Percentiles rank a stretch among this genome's conserved stretches.
phyloP scores from a whole-genome alignment of 2,329 filamentous ascomycete genomes.

The Fusarium sp. region DNA sequence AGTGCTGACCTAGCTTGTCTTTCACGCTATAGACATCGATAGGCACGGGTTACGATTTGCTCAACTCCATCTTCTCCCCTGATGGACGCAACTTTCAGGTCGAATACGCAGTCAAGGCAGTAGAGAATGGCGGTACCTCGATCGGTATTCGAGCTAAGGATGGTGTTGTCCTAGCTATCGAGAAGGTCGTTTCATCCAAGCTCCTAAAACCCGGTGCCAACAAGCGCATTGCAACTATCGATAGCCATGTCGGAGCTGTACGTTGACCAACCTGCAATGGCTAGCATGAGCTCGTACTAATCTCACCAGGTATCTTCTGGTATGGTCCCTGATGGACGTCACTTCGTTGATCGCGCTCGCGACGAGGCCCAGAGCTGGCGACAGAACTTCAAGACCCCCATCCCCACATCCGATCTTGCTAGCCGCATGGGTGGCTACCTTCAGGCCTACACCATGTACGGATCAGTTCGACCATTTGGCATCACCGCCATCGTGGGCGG shows the following conservation, averaged over 20 bases:
- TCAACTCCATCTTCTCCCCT: conserved; percentile 99
- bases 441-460: conserved; percentile 97
- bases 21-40: conserved; percentile 84
- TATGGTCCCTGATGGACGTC: conserved; percentile 91
- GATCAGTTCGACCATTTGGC: conserved; percentile 94
- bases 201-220: conserved; percentile 94
- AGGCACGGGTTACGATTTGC: conserved; percentile 99
- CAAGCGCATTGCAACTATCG: conserved; percentile 95
- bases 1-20: conserved; percentile 37
- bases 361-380: conserved; percentile 95
- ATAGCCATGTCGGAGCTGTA: conserved; percentile 93
- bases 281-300: conserved; percentile 1
- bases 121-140: conserved; percentile 96
- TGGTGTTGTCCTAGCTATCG: conserved; percentile 92
- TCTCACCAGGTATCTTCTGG: conserved; percentile 79
- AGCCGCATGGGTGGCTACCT: conserved; percentile 95
- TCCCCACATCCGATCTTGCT: conserved; percentile 87
- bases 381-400: conserved; percentile 92
- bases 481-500: conserved; percentile 94
- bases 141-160: conserved; percentile 98
- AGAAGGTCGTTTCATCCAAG: conserved; percentile 97
- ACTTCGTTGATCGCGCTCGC: conserved; percentile 93
- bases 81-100: conserved; percentile 99
- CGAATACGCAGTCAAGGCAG: conserved; percentile 98
- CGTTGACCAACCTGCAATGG: conserved; percentile 49